These are phyloP conservation scores for Talaromyces sp. DNA, from an alignment of 2,329 filamentous ascomycete genomes.

Conservation along the genomic window DNA sequence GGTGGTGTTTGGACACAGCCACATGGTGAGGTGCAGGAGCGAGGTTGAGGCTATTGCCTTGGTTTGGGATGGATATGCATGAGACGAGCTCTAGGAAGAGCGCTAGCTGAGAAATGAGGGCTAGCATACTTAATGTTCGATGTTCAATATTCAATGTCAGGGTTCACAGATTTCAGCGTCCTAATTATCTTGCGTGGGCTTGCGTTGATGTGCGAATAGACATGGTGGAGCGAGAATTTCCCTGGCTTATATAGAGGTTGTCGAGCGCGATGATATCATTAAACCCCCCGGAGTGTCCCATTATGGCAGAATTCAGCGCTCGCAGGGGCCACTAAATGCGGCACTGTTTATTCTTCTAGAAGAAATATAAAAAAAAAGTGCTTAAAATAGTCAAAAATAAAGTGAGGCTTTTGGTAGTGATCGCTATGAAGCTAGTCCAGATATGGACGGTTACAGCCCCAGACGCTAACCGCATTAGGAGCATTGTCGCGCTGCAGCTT, in stretches of 20 bases:
- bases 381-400: background rate
- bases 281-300: background rate
- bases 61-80: background rate
- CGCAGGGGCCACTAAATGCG: background rate
- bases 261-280: background rate
- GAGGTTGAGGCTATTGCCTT: background rate
- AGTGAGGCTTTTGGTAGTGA: background rate
- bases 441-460: background rate
- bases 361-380: background rate
- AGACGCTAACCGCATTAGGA: background rate
- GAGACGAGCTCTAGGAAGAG: slow-evolving; percentile 4
- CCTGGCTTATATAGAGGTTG: background rate
- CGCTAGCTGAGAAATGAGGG: background rate
- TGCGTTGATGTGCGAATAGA: background rate
- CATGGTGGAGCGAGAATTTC: background rate
- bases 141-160: background rate
- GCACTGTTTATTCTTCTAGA: background rate
- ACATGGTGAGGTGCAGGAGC: background rate
- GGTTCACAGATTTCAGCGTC: background rate
- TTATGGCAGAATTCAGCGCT: background rate
- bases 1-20: background rate
- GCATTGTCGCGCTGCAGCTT: background rate
- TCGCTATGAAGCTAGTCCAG: background rate
- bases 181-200: background rate
- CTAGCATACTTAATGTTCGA: background rate